Base-by-base conservation (phyloP, 768 basidiomycete genomes). In the Dentipellis fragilis region DNA sequence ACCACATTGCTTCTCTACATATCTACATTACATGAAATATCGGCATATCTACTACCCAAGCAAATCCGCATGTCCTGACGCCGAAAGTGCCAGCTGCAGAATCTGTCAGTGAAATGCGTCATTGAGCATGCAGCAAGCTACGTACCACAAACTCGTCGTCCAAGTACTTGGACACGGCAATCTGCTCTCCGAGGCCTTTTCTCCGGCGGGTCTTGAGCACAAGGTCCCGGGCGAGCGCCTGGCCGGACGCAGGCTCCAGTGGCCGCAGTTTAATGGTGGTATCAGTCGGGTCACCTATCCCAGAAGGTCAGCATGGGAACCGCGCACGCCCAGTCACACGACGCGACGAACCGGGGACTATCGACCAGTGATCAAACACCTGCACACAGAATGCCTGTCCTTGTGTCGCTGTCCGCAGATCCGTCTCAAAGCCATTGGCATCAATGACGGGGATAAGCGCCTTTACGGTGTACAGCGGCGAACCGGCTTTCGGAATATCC, bases 371-470 rank as follows among this genome's bases (percentile, higher is more conserved):
- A 69, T 98, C 95, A 70, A 98, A 99, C 59, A 91, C 83, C 69
- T 97, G 94, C 64, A 93, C 75, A 66, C 93, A 96, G 75, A 97
- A 98, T n/a, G 96, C 96, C 70, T 98, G 96, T 23, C 96, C 96
- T 71, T 96, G 93, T 22, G 96, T 99, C 49, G 96, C 93, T 49
- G 94, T 98, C 64, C 96, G 76, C 67, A 99, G 72, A 73, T 99
- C 96, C 4, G 94, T 96, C 75, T 99, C 96, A 69, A 99, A 99
- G 0, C 96, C 96, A 65, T 97, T 97, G 47, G 96, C 91, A 67
- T 99, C 96, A 59, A 99, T 92, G 48, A 98, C 95, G 2, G 96
- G 96, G 58, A 99, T 98, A 49, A 97, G 77, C 1, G 96, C 96
- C 72, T 99, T 97, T 55, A 99, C 90, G 1, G 96, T 99, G 73